Percentiles rank a stretch among this genome's conserved stretches.
Conservation (phyloP, 2,329 filamentous ascomycete species). For the Acrocalymma vagum region DNA sequence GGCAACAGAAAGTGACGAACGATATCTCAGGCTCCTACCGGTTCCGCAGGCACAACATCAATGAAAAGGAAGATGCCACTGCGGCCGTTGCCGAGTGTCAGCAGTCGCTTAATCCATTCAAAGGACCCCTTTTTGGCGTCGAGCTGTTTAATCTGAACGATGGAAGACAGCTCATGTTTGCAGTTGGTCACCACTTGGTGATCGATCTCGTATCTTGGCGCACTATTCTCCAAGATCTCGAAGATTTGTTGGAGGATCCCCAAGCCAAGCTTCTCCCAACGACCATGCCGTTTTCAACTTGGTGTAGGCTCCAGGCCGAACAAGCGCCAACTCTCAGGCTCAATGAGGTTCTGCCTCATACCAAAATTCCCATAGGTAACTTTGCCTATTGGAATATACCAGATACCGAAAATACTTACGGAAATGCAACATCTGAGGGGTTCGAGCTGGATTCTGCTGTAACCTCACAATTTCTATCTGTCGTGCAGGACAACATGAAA, state of each 20-base stretch:
- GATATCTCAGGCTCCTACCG: slow-evolving; percentile 17
- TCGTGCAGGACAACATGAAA: too few relatives aligned
- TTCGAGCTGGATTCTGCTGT: too few relatives aligned
- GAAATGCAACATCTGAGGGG: slow-evolving; percentile 3
- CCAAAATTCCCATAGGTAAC: slow-evolving; percentile 7
- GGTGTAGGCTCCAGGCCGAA: slow-evolving; percentile 12
- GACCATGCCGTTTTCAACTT: slow-evolving; percentile 16
- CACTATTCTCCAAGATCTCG: slow-evolving; percentile 51
- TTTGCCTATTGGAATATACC: slow-evolving; percentile 8
- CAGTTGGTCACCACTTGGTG: slow-evolving; percentile 37
- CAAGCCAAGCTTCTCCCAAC: slow-evolving; percentile 1
- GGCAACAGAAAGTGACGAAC: slow-evolving; percentile 21
- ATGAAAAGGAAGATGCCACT: slow-evolving; percentile 12
- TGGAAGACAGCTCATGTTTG: slow-evolving; percentile 20
- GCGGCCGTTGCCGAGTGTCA: slow-evolving; percentile 27
- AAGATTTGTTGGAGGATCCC: slow-evolving; percentile 22
- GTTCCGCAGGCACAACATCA: slow-evolving; percentile 12
- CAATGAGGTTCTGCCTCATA: slow-evolving; percentile 9
- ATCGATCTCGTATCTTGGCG: slow-evolving; percentile 56
- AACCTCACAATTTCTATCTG: too few relatives aligned
- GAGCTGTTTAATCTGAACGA: slow-evolving; percentile 30
- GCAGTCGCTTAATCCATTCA: slow-evolving; percentile 17
- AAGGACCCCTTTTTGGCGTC: slow-evolving; percentile 23
- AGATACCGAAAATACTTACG: slow-evolving; percentile 7
- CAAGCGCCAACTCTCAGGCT: slow-evolving; percentile 3